Conservation (phyloP, 2,329 filamentous ascomycete species). For the Fusarium concolor region DNA sequence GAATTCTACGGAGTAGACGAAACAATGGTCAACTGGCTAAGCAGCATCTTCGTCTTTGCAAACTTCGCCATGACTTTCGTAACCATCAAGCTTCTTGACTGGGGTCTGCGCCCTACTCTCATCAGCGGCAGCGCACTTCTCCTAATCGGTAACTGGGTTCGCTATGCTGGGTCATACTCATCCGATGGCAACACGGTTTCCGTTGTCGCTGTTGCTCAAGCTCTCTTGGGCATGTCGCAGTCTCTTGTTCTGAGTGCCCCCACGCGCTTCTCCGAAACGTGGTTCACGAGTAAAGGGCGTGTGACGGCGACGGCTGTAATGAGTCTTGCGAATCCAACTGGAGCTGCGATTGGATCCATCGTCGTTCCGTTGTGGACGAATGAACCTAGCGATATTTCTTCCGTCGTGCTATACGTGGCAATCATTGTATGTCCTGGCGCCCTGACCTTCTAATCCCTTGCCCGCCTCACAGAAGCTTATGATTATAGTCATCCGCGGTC, state of each 20-base stretch:
- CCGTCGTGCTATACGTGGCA: rapidly evolving
- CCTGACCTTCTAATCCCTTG: rapidly evolving
- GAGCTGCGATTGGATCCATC: not conserved
- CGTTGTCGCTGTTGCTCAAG: not conserved
- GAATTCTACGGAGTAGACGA: rapidly evolving
- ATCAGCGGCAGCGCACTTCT: not conserved
- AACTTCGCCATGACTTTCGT: not conserved
- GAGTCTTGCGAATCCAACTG: not conserved
- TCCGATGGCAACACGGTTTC: not conserved
- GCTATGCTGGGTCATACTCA: not conserved
- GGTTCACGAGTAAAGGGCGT: not conserved
- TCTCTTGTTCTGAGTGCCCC: not conserved
- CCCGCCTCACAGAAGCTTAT: not conserved
- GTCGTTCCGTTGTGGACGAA: not conserved
- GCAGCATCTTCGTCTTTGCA: not conserved
- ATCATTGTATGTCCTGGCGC: not conserved
- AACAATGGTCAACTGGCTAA: not conserved
- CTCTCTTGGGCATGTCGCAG: not conserved
- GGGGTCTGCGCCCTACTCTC: not conserved
- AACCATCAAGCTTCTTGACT: not conserved
- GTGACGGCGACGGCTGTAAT: not conserved
- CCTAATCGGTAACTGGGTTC: not conserved
- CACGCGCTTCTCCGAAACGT: not conserved
- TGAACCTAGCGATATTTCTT: not conserved
- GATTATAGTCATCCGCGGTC: not conserved